A percentile compares a stretch with the other conserved stretches of the same genome.
These are phyloP conservation scores for Rhynchosporium agropyri DNA, from an alignment of 2,329 filamentous ascomycete species.

Conservation along the genomic window DNA sequence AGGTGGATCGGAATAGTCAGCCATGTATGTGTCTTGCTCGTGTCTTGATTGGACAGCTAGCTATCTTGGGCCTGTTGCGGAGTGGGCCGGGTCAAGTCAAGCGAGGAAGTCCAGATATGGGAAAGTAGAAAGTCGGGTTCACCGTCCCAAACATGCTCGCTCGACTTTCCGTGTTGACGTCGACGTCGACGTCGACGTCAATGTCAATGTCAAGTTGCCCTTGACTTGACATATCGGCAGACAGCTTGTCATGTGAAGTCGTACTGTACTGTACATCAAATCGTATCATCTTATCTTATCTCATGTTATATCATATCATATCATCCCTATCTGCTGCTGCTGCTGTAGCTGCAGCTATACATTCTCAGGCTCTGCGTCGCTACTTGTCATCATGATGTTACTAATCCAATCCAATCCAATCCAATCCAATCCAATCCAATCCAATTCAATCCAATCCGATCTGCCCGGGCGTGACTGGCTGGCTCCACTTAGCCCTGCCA, in stretches of 20 bases:
- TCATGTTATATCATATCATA: neutral
- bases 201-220: neutral
- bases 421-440: no score
- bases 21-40: no score
- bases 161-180: no score
- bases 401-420: no score
- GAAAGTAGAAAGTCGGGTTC: neutral
- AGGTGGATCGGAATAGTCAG: neutral
- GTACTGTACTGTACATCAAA: no score
- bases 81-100: no score
- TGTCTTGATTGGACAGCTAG: neutral
- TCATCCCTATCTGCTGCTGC: neutral
- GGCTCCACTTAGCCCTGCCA: conserved; percentile 10
- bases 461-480: no score
- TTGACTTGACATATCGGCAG: neutral
- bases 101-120: neutral
- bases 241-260: neutral
- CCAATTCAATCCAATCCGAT: no score
- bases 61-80: neutral
- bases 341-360: neutral
- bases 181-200: no score
- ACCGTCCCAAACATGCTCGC: no score
- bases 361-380: no score
- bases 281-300: neutral
- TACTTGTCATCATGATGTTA: no score